phyloP scores from a whole-genome alignment of 441 rosid species.

The Brassica balearica region DNA sequence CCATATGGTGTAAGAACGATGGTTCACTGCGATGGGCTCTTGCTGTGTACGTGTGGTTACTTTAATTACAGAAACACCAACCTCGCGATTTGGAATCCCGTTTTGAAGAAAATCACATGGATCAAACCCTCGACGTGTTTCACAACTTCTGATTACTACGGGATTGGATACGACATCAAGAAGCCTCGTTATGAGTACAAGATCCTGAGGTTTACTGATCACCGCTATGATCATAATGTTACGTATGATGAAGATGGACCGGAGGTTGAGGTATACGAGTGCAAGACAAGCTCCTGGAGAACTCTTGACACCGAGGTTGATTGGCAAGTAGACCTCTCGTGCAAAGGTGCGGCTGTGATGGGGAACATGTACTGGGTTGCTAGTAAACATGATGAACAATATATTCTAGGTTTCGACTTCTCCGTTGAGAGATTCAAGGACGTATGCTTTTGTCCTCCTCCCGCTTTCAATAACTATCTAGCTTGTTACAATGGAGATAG shows the following conservation, averaged over 20 bases:
- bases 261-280: neutral
- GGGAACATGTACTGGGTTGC: conserved; percentile 6
- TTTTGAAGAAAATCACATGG: neutral
- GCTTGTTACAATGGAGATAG: no score
- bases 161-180: neutral
- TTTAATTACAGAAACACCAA: neutral
- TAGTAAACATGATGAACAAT: neutral
- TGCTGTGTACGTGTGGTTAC: neutral
- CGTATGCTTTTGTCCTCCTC: neutral
- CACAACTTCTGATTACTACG: neutral
- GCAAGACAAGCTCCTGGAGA: neutral
- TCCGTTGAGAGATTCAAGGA: neutral
- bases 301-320: neutral
- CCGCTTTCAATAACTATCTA: no score
- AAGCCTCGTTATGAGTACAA: neutral
- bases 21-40: conserved; percentile 14
- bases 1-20: neutral
- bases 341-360: neutral
- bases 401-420: conserved; percentile 8
- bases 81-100: conserved; percentile 7
- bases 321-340: neutral
- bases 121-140: neutral
- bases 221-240: neutral
- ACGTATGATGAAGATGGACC: neutral
- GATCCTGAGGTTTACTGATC: neutral